A percentile compares a stretch with the other conserved stretches of the same genome.
These are phyloP conservation scores for Camelina hispida DNA, from an alignment of 345 rosid genomes.

Conservation along the genomic window DNA sequence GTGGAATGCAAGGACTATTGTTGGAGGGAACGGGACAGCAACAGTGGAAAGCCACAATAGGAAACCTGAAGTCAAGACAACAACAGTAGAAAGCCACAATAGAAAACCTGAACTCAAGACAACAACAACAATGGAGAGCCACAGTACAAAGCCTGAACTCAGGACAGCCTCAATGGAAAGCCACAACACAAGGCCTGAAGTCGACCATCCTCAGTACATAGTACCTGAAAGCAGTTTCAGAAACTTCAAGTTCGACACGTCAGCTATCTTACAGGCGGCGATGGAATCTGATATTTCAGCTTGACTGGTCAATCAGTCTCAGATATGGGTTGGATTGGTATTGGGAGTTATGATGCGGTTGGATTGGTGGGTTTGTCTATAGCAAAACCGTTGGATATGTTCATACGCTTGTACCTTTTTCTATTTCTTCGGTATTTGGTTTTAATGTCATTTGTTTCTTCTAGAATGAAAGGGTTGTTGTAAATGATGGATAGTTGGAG, in stretches of 20 bases:
- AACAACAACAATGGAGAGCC: constrained; percentile 35
- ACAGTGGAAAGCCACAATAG: constrained; percentile 18
- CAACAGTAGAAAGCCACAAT: constrained; percentile 19
- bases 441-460: constrained; percentile 4
- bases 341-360: constrained; percentile 27
- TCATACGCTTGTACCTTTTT: constrained; percentile 27
- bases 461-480: constrained; percentile 35
- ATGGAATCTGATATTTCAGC: constrained; percentile 63
- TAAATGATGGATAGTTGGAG: constrained; percentile 33
- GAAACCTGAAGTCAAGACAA: constrained; percentile 43
- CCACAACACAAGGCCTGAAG: constrained; percentile 42
- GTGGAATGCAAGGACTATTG: constrained; percentile 81
- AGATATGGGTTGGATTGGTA: constrained; percentile 20
- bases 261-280: constrained; percentile 71
- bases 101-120: constrained; percentile 44
- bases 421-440: constrained; percentile 2
- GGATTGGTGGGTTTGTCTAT: constrained; percentile 40
- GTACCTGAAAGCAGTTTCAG: constrained; percentile 68
- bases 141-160: constrained; percentile 37
- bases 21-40: constrained; percentile 56
- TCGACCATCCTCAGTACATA: constrained; percentile 57
- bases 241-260: constrained; percentile 67
- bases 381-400: constrained; percentile 42
- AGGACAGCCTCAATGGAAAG: constrained; percentile 37
- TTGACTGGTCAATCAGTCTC: constrained; percentile 19